These are phyloP conservation scores for Fragilariopsis cylindrus DNA, from an alignment of 108 stramenopile genomes.

Conservation along the genomic window DNA sequence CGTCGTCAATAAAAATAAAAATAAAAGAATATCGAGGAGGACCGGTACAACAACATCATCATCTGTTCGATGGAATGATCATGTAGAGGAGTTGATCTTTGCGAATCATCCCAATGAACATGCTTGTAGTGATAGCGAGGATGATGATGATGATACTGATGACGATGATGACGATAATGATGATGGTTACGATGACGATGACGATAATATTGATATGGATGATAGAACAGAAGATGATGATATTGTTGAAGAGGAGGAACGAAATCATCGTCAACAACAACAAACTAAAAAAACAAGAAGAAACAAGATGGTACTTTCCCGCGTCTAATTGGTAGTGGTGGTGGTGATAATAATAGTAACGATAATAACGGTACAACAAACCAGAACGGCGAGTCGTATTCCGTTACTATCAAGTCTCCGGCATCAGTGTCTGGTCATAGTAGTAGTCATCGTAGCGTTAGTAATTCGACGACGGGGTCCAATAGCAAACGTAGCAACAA, in stretches of 20 bases:
- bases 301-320: too few relatives aligned
- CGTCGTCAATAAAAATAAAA: background rate
- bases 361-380: too few relatives aligned
- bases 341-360: too few relatives aligned
- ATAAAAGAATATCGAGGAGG: background rate
- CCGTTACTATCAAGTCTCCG: too few relatives aligned
- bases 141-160: background rate
- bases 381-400: too few relatives aligned
- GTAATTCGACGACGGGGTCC: background rate
- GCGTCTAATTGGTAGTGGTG: too few relatives aligned
- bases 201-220: too few relatives aligned
- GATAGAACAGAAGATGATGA: too few relatives aligned
- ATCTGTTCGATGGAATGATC: constrained; percentile 47
- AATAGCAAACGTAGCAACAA: background rate
- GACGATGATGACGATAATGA: constrained; percentile 8
- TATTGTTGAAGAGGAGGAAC: too few relatives aligned
- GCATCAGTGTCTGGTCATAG: too few relatives aligned
- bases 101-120: constrained; percentile 29
- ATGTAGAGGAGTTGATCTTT: constrained; percentile 55
- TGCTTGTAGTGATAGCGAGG: background rate
- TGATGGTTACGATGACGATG: background rate
- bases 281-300: too few relatives aligned
- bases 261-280: background rate
- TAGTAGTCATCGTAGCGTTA: background rate
- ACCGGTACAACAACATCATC: background rate